phyloP scores from a whole-genome alignment of 2,329 filamentous ascomycete genomes.

The Botryotinia convoluta region DNA sequence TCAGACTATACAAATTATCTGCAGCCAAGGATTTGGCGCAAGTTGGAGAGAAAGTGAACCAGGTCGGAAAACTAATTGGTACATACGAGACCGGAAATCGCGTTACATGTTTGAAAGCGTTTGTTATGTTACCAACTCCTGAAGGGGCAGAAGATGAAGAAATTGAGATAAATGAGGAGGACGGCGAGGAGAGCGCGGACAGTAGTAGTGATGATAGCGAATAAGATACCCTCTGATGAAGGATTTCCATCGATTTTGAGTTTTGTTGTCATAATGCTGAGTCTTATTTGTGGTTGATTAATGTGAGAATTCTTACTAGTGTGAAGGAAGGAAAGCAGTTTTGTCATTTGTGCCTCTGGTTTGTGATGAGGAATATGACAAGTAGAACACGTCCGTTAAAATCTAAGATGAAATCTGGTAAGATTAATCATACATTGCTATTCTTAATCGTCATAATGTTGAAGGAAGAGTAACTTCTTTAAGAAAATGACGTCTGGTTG shows the following conservation, averaged over 20 bases:
- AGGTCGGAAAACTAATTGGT: conserved; percentile 58
- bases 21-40: conserved; percentile 33
- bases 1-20: conserved; percentile 72
- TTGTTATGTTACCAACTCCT: conserved; percentile 73
- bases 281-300: not conserved
- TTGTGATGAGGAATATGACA: not conserved
- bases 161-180: conserved; percentile 31
- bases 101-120: conserved; percentile 84
- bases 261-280: not conserved
- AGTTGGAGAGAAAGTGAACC: conserved; percentile 39
- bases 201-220: conserved; percentile 37
- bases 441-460: not conserved
- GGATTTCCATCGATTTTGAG: conserved; percentile 6
- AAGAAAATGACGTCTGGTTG: not conserved
- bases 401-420: not conserved
- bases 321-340: not conserved
- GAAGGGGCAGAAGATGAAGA: conserved; percentile 54
- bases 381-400: not conserved
- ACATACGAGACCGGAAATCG: conserved; percentile 82
- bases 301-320: not conserved
- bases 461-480: not conserved
- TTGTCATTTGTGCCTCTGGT: not conserved
- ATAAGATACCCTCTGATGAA: conserved; percentile 34
- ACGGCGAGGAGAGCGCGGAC: conserved; percentile 25
- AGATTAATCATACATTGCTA: not conserved